Evolutionary conservation across 441 rosid genomes (phyloP).

Genomic region (Breynia disticha): DNA sequence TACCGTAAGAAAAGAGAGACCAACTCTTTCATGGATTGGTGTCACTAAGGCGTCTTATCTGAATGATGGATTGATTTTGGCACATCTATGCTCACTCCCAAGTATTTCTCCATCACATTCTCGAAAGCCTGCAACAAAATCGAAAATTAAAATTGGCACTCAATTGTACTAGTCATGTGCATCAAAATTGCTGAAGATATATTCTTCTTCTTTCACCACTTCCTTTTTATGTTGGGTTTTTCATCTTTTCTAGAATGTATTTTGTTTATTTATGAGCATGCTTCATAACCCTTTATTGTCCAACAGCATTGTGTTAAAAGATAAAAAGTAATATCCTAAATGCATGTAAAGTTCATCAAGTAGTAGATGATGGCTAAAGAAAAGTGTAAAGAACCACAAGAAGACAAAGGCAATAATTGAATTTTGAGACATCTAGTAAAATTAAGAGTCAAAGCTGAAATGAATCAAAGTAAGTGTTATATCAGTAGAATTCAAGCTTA

Average conservation of each 20-base stretch:
- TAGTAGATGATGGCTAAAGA: conserved; percentile 10
- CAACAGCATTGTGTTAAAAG: conserved; percentile 11
- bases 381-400: conserved; percentile 19
- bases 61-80: conserved; percentile 18
- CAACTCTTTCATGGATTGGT: conserved; percentile 22
- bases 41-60: conserved; percentile 17
- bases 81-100: conserved; percentile 40
- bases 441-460: conserved; percentile 19
- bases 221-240: conserved; percentile 11
- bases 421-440: conserved; percentile 20
- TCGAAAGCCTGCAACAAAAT: conserved; percentile 53
- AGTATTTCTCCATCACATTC: conserved; percentile 49
- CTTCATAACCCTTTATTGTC: conserved; percentile 14
- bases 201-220: conserved; percentile 10
- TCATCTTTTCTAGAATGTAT: conserved; percentile 8
- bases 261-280: conserved; percentile 10
- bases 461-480: conserved; percentile 16
- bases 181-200: conserved; percentile 12
- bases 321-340: conserved; percentile 19
- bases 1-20: conserved; percentile 17
- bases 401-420: conserved; percentile 17
- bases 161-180: conserved; percentile 7
- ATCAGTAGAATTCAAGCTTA: conserved; percentile 7
- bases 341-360: conserved; percentile 10
- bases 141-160: conserved; percentile 2